A percentile compares a stretch with the other conserved stretches of the same genome.
These are phyloP conservation scores for Moricandia moricandioides DNA, from an alignment of 345 rosid species.

Conservation along the genomic window DNA sequence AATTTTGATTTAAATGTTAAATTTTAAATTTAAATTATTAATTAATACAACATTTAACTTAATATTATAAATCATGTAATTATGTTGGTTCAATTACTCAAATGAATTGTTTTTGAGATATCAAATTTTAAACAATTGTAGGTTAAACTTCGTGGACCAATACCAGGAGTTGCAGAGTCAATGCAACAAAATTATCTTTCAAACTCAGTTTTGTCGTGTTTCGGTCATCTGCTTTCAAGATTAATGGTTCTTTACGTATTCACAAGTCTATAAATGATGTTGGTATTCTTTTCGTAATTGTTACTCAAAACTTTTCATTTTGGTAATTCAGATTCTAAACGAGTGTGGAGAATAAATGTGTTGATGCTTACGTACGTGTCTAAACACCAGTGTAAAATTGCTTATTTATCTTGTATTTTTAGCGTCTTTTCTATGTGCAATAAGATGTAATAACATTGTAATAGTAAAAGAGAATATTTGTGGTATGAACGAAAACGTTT, in stretches of 20 bases:
- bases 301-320: not conserved
- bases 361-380: not conserved
- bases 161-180: slow-evolving; percentile 28
- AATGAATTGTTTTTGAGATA: not conserved
- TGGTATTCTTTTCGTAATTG: slow-evolving; percentile 19
- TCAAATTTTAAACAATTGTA: not conserved
- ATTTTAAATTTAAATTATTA: too few relatives aligned
- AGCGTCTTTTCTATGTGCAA: not conserved
- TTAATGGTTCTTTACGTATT: slow-evolving; percentile 20
- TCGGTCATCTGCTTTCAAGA: not conserved
- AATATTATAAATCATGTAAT: too few relatives aligned
- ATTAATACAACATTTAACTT: too few relatives aligned
- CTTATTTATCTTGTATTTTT: not conserved
- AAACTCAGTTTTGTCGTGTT: not conserved
- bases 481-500: not conserved
- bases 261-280: not conserved
- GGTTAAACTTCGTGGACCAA: slow-evolving; percentile 17
- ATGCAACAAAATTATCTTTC: slow-evolving; percentile 9
- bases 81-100: not conserved
- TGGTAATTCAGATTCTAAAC: not conserved
- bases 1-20: too few relatives aligned
- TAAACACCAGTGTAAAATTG: not conserved
- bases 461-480: not conserved
- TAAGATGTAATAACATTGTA: slow-evolving; percentile 1
- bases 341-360: not conserved